Evolutionary conservation across 352 stramenopile genomes (phyloP).

Genomic region (Aphanomyces astaci): DNA sequence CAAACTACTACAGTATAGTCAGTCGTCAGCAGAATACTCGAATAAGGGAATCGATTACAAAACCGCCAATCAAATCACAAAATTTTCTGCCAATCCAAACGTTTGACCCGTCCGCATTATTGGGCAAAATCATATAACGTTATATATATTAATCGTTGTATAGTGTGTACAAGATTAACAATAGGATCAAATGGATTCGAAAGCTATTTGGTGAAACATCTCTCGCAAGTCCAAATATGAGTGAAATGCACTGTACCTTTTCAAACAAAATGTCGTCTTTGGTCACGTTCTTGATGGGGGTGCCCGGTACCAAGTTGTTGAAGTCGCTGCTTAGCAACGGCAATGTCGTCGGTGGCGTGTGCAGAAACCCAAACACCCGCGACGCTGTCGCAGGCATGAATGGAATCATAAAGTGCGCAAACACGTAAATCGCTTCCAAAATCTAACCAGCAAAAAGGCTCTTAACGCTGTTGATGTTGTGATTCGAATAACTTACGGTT

Average conservation of each 20-base stretch:
- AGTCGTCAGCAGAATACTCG: no score
- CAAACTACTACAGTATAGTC: no score
- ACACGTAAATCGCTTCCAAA: constrained; percentile 95
- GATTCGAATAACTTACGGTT: constrained; percentile 37
- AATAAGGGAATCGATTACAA: no score
- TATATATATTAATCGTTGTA: no score
- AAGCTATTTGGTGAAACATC: background rate
- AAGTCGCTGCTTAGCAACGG: constrained; percentile 73
- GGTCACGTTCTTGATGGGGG: constrained; percentile 48
- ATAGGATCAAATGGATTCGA: background rate
- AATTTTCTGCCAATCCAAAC: no score
- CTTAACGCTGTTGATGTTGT: no score
- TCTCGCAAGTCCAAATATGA: no score
- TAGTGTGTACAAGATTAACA: no score
- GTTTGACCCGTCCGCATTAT: no score
- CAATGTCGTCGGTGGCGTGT: constrained; percentile 67
- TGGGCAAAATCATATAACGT: no score
- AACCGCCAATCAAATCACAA: no score
- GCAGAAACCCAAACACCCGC: constrained; percentile 94
- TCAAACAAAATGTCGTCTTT: constrained; percentile 94
- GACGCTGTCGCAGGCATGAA: constrained; percentile 88
- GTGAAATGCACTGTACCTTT: constrained; percentile 49
- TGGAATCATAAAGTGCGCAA: constrained; percentile 93
- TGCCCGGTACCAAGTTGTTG: constrained; percentile 89
- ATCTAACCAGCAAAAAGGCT: no score